Conservation (phyloP, 2,329 filamentous ascomycete species). For the Botrytis paeoniae region DNA sequence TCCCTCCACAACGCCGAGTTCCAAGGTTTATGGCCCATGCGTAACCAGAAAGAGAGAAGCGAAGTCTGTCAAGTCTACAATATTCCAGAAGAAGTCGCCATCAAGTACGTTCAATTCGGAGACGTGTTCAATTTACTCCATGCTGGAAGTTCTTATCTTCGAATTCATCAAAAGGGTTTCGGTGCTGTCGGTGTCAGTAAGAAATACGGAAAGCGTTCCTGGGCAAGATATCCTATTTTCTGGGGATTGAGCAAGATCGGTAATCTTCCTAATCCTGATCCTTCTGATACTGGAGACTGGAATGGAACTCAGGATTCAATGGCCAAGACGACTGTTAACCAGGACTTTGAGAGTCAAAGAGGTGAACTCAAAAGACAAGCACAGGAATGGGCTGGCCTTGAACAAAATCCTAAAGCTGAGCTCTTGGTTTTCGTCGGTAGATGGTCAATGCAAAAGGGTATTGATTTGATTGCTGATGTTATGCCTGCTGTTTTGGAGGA, state of each 20-base stretch:
- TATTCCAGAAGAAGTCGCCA: constrained; percentile 53
- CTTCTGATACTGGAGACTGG: constrained; percentile 55
- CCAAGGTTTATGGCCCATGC: constrained; percentile 66
- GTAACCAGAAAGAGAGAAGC: constrained; percentile 56
- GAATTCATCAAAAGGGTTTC: constrained; percentile 64
- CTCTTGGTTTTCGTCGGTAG: constrained; percentile 67
- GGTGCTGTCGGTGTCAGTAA: constrained; percentile 66
- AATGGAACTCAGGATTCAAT: constrained; percentile 52
- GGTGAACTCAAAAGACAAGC: constrained; percentile 56
- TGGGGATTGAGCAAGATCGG: constrained; percentile 65
- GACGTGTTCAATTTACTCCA: constrained; percentile 68
- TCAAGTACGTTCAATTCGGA: constrained; percentile 63
- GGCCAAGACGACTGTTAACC: constrained; percentile 50
- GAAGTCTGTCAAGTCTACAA: constrained; percentile 67
- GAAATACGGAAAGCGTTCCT: constrained; percentile 65
- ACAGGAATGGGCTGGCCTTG: constrained; percentile 64
- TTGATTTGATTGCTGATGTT: constrained; percentile 66
- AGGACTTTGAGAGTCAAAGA: constrained; percentile 52
- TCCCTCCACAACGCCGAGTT: constrained; percentile 69
- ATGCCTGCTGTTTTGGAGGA: constrained; percentile 61
- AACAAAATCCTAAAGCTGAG: constrained; percentile 59
- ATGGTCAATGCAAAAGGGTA: constrained; percentile 67
- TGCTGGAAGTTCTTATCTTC: constrained; percentile 59
- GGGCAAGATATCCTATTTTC: constrained; percentile 66
- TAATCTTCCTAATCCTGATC: constrained; percentile 65